Evolutionary conservation across 352 stramenopile genomes (phyloP), one percentile per base, ranked within the genome.

Genomic region (Phytophthora hibernalis): DNA sequence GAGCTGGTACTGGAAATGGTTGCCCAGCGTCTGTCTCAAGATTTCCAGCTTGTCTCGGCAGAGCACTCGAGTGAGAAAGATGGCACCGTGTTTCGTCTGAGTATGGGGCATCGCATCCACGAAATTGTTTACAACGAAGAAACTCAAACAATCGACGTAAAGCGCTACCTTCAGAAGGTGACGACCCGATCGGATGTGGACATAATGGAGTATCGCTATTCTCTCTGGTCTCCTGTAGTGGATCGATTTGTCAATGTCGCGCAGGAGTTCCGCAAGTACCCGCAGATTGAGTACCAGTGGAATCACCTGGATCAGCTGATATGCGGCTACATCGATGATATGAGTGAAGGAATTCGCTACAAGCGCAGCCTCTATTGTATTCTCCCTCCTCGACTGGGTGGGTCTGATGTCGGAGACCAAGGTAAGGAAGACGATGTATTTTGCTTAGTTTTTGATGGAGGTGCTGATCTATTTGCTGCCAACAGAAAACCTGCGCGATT

Each of bases 101-200:
- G 82, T 31, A 95, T 96, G 89, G 89, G 89, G 3, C 89, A 96
- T 60, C 86, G 87, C 49, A 94, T 96, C 48, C 89, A 96, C 58
- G 82, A 94, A 61, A 90, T 96, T 61, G 83, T 81, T 51, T 96
- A 95, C 76, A 92, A 96, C 50, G 84, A 92, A 68, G 82, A 93
- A 48, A 87, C 79, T 2, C 87, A 95, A 52, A 93, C 85, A 18
- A 90, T 96, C 38, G 89, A 96, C 42, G 87, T 96, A 10, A 95
- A 95, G 66, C 79, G 83, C 33, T 96, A 91, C 58, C 64, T 92
- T 5, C 85, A 95, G 48, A 84, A 83, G 16, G 80, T 82, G 20
- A 89, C 77, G 11, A 80, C 72, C 24, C 71, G 62, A 15, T 89
- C 80, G 7, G 84, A 95, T 50, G 76, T 89, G 8, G 85, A 94